Evolutionary conservation across 768 basidiomycete genomes (phyloP), one percentile per base, ranked within the genome.

Genomic region (Suillus spraguei): DNA sequence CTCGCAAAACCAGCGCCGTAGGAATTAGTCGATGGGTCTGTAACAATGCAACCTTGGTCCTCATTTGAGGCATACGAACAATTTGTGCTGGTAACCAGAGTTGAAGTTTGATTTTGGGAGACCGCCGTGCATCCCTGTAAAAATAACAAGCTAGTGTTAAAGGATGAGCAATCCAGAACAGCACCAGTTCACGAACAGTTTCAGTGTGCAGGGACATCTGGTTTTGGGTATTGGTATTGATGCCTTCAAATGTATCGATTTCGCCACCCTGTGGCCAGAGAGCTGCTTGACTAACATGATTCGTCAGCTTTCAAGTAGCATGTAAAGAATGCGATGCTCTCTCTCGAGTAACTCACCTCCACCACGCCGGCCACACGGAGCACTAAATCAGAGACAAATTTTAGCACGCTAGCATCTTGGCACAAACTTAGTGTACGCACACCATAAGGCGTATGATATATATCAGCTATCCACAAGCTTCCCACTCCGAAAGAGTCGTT

Each of bases 171-270:
- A 20, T 61, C 24, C 33, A 22, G 54, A n/a, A 47, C 17, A 22
- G 17, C 38, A 41, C 56, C 60, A 63, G 17, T 32, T 35, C 61
- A 72, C 80, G 32, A 63, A 81, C 83, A 0, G 84, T 73, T 46
- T 81, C 78, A 0, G 91, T 91, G 72, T 94, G 93, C 17, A 94
- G 77, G 0, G 93, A 84, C 82, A 90, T 86, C 71, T 90, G 89
- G 65, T 89, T 91, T 60, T 79, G 76, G 4, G 80, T 79, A 47
- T 83, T 82, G 56, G 83, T 71, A 74, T 95, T 95, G 65, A 95
- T 88, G 39, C 87, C 90, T 73, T 95, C 93, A 63, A 95, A 85
- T 11, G 89, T 90, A 73, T 95, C 94, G 65, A 91, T 89, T 71
- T 92, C 89, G 33, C 82, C 87, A 65, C 88, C 88, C 14, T 72